Conservation (phyloP, 805 yeast genomes). For the Alloascoidea africana region DNA sequence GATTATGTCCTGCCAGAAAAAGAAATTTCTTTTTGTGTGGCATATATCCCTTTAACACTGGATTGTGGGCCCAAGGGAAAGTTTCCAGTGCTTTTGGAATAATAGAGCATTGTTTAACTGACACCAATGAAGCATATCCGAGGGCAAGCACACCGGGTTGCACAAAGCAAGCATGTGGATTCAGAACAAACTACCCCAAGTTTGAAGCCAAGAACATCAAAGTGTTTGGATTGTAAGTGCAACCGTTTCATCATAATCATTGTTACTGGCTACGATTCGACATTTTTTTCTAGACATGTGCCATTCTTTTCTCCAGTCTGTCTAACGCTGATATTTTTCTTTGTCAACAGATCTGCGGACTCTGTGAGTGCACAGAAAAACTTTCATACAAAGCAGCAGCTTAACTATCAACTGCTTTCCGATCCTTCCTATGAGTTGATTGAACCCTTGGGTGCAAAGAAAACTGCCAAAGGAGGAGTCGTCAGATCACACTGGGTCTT, state of each 20-base stretch:
- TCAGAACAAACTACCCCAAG: slow-evolving; percentile 46
- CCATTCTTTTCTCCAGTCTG: too few relatives aligned
- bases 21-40: slow-evolving; percentile 4
- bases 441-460: slow-evolving; percentile 69
- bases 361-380: slow-evolving; percentile 61
- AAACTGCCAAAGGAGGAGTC: slow-evolving; percentile 52
- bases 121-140: slow-evolving; percentile 48
- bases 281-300: too few relatives aligned
- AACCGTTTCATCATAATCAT: not conserved
- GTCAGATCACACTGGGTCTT: slow-evolving; percentile 90
- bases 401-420: slow-evolving; percentile 60
- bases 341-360: slow-evolving; percentile 48
- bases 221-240: slow-evolving; percentile 49
- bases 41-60: slow-evolving; percentile 6
- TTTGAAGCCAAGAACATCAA: slow-evolving; percentile 35
- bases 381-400: slow-evolving; percentile 56
- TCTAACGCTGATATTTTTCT: too few relatives aligned
- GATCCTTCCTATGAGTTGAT: slow-evolving; percentile 65
- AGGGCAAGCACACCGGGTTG: slow-evolving; percentile 94
- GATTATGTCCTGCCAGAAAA: not conserved
- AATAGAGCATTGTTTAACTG: not conserved
- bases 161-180: slow-evolving; percentile 88
- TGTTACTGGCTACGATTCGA: too few relatives aligned
- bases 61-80: slow-evolving; percentile 3
- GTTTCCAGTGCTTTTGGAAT: too few relatives aligned